Evolutionary conservation across 75 land plant genomes (phyloP).

Genomic region (Selaginella tamariscina): DNA sequence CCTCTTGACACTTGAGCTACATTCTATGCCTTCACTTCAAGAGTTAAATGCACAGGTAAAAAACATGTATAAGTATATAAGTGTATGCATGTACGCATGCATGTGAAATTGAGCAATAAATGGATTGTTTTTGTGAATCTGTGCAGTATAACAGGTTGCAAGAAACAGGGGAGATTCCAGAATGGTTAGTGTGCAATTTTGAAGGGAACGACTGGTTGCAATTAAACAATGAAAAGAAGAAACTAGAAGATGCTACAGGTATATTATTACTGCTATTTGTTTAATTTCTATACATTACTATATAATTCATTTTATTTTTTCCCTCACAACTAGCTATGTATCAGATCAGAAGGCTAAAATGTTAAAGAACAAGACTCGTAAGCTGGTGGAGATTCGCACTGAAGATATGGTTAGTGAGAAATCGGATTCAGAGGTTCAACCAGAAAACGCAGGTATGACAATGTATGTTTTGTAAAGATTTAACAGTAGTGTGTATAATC

Average conservation of each 20-base stretch:
- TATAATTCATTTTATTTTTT: neutral
- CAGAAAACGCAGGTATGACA: neutral
- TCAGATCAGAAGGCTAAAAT: neutral
- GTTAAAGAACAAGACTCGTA: neutral
- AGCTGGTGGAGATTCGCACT: slow-evolving; percentile 16
- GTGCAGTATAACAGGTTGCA: slow-evolving; percentile 63
- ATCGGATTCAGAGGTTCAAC: neutral
- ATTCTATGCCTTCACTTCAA: slow-evolving; percentile 52
- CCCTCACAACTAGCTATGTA: neutral
- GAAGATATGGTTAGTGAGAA: neutral
- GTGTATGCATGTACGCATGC: slow-evolving; percentile 15
- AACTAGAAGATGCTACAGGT: slow-evolving; percentile 1
- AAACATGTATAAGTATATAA: slow-evolving; percentile 5
- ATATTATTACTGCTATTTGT: too few species aligned
- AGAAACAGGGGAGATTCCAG: slow-evolving; percentile 44
- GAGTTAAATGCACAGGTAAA: slow-evolving; percentile 73
- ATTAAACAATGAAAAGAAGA: neutral
- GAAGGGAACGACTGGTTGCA: slow-evolving; percentile 52
- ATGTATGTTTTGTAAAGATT: neutral
- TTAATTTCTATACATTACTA: too few species aligned
- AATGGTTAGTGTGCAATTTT: slow-evolving; percentile 67
- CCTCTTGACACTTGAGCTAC: slow-evolving; percentile 43
- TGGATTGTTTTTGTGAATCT: slow-evolving; percentile 12
- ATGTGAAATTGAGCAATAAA: neutral
- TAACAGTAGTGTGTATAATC: too few species aligned